Evolutionary conservation across 2,329 filamentous ascomycete species (phyloP).

Genomic region (Orbilia oligospora): DNA sequence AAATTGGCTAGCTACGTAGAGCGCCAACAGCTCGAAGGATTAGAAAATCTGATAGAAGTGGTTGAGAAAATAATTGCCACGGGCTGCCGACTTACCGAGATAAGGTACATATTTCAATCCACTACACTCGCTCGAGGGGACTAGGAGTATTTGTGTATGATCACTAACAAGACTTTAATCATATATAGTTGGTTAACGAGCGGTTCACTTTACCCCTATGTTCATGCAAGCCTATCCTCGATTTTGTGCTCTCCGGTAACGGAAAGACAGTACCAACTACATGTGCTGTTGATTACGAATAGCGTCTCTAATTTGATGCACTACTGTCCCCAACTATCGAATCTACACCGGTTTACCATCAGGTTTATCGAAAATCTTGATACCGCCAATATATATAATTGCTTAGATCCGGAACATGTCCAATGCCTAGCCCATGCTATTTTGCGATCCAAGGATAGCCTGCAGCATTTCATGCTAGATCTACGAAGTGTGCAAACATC

Average conservation of each 20-base stretch:
- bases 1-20: background rate
- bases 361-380: background rate
- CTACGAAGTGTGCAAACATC: background rate
- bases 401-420: background rate
- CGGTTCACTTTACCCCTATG: background rate
- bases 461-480: conserved; percentile 8
- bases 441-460: background rate
- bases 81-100: background rate
- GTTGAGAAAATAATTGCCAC: background rate
- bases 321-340: conserved; percentile 6
- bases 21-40: background rate
- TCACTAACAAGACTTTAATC: background rate
- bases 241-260: background rate
- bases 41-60: background rate
- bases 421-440: background rate
- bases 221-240: background rate
- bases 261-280: background rate
- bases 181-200: conserved; percentile 15
- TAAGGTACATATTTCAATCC: background rate
- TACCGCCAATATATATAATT: background rate
- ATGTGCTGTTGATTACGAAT: background rate
- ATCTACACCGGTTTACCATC: background rate
- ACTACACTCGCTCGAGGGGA: too few species aligned
- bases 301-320: background rate
- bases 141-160: too few species aligned